A percentile compares a stretch with the other conserved stretches of the same genome.
These are phyloP conservation scores for Aureobasidium sp. DNA, from an alignment of 2,329 filamentous ascomycete species.

Conservation along the genomic window DNA sequence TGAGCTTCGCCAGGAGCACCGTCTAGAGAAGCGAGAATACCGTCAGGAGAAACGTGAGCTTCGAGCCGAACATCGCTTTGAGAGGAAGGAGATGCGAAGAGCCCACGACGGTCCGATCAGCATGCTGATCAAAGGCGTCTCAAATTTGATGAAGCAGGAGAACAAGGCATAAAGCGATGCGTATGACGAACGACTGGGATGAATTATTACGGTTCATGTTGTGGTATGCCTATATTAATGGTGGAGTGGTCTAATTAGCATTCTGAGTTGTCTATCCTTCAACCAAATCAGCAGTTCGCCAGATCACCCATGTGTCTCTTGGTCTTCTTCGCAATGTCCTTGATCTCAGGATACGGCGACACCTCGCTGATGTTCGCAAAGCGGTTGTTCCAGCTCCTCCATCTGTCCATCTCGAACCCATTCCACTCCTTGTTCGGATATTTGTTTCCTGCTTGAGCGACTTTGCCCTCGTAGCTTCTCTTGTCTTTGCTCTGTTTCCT, in stretches of 20 bases:
- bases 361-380: conserved; percentile 10
- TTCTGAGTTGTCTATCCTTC: background rate
- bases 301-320: background rate
- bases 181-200: background rate
- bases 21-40: background rate
- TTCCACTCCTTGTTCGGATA: conserved; percentile 20
- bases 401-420: conserved; percentile 21
- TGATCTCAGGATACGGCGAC: background rate
- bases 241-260: background rate
- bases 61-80: background rate
- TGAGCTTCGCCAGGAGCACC: background rate
- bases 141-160: background rate
- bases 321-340: background rate
- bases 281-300: background rate
- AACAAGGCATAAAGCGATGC: background rate
- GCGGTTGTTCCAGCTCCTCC: conserved; percentile 20
- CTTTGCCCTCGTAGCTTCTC: conserved; percentile 24
- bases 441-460: conserved; percentile 20
- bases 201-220: background rate
- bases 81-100: background rate
- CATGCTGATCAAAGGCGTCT: background rate
- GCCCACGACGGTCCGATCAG: background rate
- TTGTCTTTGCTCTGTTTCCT: conserved; percentile 16
- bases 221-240: background rate
- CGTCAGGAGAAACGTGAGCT: conserved; percentile 1